A percentile compares a stretch with the other conserved stretches of the same genome.
Conservation (phyloP, 2,329 filamentous ascomycete genomes). For the Xylariaceae sp. region DNA sequence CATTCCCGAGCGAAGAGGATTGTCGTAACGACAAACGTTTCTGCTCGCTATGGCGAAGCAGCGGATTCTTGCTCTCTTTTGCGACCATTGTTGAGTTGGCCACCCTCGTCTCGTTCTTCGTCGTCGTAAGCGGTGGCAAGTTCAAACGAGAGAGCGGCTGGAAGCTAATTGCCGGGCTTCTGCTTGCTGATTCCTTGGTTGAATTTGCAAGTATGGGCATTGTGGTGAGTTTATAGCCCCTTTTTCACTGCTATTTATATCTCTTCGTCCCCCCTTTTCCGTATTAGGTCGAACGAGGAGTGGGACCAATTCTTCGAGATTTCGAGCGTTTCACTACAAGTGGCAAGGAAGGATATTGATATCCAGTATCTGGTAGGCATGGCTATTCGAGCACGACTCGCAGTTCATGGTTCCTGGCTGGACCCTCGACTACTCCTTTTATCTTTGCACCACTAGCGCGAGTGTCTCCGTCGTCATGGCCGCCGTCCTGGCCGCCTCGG, state of each 20-base stretch:
- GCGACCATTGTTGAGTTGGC: constrained; percentile 76
- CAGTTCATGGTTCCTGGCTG: constrained; percentile 77
- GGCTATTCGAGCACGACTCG: constrained; percentile 75
- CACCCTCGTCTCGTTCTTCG: constrained; percentile 70
- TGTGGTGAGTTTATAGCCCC: constrained; percentile 58
- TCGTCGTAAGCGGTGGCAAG: constrained; percentile 74
- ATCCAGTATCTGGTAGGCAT: constrained; percentile 51
- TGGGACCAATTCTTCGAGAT: background rate
- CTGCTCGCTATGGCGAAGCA: constrained; percentile 85
- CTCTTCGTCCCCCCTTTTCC: background rate
- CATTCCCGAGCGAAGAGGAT: constrained; percentile 63
- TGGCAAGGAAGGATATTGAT: background rate
- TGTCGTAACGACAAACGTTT: constrained; percentile 69
- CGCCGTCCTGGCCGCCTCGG: constrained; percentile 58
- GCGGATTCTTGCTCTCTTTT: constrained; percentile 83
- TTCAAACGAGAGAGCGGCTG: constrained; percentile 76
- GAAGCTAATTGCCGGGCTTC: constrained; percentile 64
- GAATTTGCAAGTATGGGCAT: constrained; percentile 75
- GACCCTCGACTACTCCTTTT: constrained; percentile 73
- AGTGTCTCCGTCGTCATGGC: constrained; percentile 49
- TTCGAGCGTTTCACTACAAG: background rate
- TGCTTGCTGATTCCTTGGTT: constrained; percentile 60
- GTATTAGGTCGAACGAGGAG: background rate
- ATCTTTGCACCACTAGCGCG: constrained; percentile 58
- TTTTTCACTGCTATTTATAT: background rate